Conservation (phyloP, 176 grass and related monocot species). For the Chrysopogon serrulatus region DNA sequence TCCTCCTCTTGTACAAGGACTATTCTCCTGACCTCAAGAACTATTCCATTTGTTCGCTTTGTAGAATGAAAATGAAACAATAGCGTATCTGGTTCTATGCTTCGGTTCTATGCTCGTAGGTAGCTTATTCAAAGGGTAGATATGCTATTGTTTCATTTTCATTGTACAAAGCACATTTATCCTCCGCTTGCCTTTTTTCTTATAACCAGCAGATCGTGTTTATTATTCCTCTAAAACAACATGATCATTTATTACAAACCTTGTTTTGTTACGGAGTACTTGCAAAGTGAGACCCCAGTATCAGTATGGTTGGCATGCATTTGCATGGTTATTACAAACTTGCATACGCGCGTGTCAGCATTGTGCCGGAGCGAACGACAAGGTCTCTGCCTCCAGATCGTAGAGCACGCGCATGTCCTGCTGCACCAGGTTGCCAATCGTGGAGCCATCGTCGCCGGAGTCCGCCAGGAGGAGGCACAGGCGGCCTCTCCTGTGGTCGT, state of each 20-base stretch:
- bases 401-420: constrained; percentile 50
- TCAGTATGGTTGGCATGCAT: neutral
- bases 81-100: too few species aligned
- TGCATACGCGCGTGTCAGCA: constrained; percentile 15
- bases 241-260: neutral
- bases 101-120: too few species aligned
- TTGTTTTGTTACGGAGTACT: neutral
- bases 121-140: too few species aligned
- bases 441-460: constrained; percentile 23
- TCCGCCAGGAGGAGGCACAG: constrained; percentile 48
- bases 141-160: too few species aligned
- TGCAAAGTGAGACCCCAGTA: neutral
- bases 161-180: neutral
- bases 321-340: neutral
- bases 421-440: constrained; percentile 32
- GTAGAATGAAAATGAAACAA: too few species aligned
- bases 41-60: too few species aligned
- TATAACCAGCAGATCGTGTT: neutral
- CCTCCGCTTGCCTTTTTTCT: neutral
- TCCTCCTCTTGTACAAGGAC: too few species aligned
- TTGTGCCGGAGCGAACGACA: constrained; percentile 39
- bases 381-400: constrained; percentile 31
- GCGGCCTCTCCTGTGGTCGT: constrained; percentile 1
- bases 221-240: neutral
- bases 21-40: too few species aligned